phyloP scores from a whole-genome alignment of 2,329 filamentous ascomycete species.

The Dryadomyces sulphureus region DNA sequence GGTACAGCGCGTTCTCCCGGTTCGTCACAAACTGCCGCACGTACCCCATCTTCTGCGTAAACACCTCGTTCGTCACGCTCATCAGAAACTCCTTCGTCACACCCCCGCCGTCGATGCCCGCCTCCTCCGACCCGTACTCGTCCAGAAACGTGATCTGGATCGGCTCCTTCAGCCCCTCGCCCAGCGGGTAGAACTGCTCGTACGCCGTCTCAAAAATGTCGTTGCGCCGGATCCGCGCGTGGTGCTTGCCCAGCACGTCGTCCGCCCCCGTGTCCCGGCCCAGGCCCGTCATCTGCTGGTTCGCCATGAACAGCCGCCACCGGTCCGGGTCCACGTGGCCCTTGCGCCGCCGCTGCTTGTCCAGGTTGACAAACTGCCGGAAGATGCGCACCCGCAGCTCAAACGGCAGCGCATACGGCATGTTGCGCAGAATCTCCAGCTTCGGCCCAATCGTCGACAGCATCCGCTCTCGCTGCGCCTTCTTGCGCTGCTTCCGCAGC shows the following conservation, averaged over 20 bases:
- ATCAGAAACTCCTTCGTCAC: slow-evolving; percentile 96
- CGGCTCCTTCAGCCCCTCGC: slow-evolving; percentile 76
- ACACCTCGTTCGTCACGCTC: slow-evolving; percentile 74
- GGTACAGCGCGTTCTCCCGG: slow-evolving; percentile 73
- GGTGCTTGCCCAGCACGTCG: slow-evolving; percentile 42
- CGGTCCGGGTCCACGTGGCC: slow-evolving; percentile 58
- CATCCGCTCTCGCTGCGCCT: slow-evolving; percentile 52
- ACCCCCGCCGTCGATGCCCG: slow-evolving; percentile 90
- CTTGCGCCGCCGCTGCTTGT: slow-evolving; percentile 57
- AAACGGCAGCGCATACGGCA: slow-evolving; percentile 95
- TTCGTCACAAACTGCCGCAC: slow-evolving; percentile 63
- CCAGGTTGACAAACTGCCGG: slow-evolving; percentile 74
- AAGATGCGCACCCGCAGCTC: slow-evolving; percentile 85
- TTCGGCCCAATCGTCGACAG: slow-evolving; percentile 71
- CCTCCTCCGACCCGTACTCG: slow-evolving; percentile 71
- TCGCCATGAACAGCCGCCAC: slow-evolving; percentile 51
- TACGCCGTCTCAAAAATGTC: slow-evolving; percentile 73
- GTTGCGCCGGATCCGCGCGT: slow-evolving; percentile 66
- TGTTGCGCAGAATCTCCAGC: slow-evolving; percentile 81
- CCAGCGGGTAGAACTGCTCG: slow-evolving; percentile 65
- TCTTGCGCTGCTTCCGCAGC: slow-evolving; percentile 48
- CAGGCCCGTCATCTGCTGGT: slow-evolving; percentile 14
- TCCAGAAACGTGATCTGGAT: slow-evolving; percentile 97
- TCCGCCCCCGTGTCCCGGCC: slow-evolving; percentile 10
- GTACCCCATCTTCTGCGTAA: slow-evolving; percentile 35